phyloP scores from a whole-genome alignment of 371 early-diverging fungal genomes.

The Mortierella polycephala region DNA sequence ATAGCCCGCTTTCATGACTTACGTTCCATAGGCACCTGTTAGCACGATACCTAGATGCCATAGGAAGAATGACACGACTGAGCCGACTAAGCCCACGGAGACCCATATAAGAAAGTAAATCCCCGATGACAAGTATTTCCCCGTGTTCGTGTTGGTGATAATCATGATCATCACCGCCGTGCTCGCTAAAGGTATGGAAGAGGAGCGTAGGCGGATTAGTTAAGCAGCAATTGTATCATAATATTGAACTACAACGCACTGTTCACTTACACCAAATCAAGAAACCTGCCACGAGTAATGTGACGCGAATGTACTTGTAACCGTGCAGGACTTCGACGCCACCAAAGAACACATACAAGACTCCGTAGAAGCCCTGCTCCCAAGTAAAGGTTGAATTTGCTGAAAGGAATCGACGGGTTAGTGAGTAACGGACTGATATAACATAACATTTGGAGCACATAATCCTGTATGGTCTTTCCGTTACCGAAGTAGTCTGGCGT shows the following conservation, averaged over 20 bases:
- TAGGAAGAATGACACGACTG: conserved; percentile 42
- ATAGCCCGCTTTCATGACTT: conserved; percentile 1
- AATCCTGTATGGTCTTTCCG: too few relatives aligned
- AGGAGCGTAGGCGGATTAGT: neutral
- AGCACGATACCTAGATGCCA: conserved; percentile 57
- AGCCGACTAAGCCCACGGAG: conserved; percentile 40
- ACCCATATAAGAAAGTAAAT: conserved; percentile 53
- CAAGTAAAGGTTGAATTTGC: conserved; percentile 50
- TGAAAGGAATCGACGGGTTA: neutral
- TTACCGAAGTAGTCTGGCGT: conserved; percentile 39
- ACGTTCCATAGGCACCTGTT: conserved; percentile 53
- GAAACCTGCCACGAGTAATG: conserved; percentile 54
- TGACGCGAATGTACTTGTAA: conserved; percentile 57
- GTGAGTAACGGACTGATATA: neutral
- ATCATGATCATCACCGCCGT: conserved; percentile 53
- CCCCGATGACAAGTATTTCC: conserved; percentile 30
- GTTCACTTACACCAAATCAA: conserved; percentile 51
- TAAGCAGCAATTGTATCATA: neutral
- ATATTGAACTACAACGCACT: neutral
- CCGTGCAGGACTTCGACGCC: conserved; percentile 52
- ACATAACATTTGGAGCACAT: too few relatives aligned
- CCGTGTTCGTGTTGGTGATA: conserved; percentile 28
- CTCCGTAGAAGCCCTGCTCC: conserved; percentile 52
- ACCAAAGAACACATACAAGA: conserved; percentile 49
- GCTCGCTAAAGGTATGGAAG: conserved; percentile 30